Evolutionary conservation across 2,329 filamentous ascomycete species (phyloP), one percentile per base, ranked within the genome.

Genomic region (Phialophora verrucosa): DNA sequence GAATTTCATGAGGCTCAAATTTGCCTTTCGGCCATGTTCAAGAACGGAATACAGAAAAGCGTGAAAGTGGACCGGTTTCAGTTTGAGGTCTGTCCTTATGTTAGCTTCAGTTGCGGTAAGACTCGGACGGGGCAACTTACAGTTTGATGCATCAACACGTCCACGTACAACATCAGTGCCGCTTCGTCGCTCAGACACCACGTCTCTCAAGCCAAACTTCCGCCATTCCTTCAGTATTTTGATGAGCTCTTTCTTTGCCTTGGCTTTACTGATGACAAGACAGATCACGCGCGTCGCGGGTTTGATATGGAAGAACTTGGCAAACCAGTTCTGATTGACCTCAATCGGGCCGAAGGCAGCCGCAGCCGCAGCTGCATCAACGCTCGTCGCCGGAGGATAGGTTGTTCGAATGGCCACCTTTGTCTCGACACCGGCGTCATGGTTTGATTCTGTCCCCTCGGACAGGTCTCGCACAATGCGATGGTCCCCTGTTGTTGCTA

Each of bases 31-130:
- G 56, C 91, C 91, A 74, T 95, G 91, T 79, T 97, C 91, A 68
- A 96, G 90, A 44, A 96, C 90, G 1, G 90, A 92, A 81, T 96
- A 96, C 68, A 97, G 85, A 76, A 97, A 92, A 44, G 89, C 88
- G 17, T 92, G 90, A 78, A 98, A 93, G 14, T 90, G 85, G n/a
- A 97, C 93, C 62, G 92, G 90, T 75, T 93, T 95, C 75, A 97
- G 86, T 69, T 90, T 85, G 59, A 96, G 84, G 74, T 90, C 91
- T 93, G 72, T 11, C 49, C 23, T 47, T 0, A 10, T 35, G 63
- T 72, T 68, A 73, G 75, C 72, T 49, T 49, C 17, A 10, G 35
- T 64, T 47, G 44, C 66, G 73, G 59, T 11, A 14, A 11, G 6
- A 10, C n/a, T 29, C 68, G 27, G 17, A 47, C 11, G 29, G 35